These are phyloP conservation scores for Talaromyces albobiverticillius DNA, from an alignment of 2,329 filamentous ascomycete genomes.

Conservation along the genomic window DNA sequence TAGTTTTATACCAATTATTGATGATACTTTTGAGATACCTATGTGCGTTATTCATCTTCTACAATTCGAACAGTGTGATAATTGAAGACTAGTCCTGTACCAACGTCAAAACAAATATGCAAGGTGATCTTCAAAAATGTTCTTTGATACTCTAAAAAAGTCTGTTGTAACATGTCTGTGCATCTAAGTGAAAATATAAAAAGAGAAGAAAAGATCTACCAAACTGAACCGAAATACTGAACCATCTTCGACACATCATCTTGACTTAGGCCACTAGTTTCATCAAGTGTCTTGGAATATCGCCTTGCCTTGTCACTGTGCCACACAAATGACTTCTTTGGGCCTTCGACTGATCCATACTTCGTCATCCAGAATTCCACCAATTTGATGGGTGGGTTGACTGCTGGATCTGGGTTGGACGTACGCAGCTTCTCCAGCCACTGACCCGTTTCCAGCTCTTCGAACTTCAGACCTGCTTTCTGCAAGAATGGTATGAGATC, in stretches of 20 bases:
- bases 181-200: no score
- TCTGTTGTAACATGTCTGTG: no score
- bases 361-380: constrained; percentile 46
- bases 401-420: constrained; percentile 47
- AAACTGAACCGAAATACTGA: constrained; percentile 27
- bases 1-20: no score
- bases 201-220: no score
- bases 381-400: constrained; percentile 54
- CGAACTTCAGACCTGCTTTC: constrained; percentile 38
- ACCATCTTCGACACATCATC: constrained; percentile 37
- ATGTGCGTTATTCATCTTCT: no score
- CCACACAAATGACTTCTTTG: constrained; percentile 16
- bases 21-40: no score
- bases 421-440: constrained; percentile 38
- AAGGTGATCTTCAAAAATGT: no score
- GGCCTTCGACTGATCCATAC: background rate
- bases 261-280: constrained; percentile 14
- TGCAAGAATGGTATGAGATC: constrained; percentile 55
- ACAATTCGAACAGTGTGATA: no score
- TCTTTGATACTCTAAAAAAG: no score
- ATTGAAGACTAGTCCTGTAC: no score
- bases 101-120: no score
- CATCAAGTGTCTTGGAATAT: constrained; percentile 16
- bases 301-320: constrained; percentile 18
- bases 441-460: constrained; percentile 22